Base-by-base conservation (phyloP, 73 alveolate genomes). In the Paramecium bursaria region DNA sequence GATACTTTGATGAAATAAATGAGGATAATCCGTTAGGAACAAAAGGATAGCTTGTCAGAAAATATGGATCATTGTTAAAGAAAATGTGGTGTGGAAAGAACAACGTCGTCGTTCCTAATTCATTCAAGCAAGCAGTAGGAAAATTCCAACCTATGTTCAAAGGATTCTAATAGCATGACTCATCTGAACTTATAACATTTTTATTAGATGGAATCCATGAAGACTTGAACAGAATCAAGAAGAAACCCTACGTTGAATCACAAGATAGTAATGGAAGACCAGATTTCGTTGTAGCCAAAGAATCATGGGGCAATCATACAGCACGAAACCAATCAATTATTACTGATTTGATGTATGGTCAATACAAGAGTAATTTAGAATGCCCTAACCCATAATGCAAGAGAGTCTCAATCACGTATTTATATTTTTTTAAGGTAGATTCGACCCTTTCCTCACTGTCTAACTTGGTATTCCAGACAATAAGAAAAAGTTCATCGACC, bases 381-480 rank as follows among this genome's bases (percentile, higher is more conserved):
- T 97, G 99, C 90, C 96, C 98, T 23, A 48, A 86, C n/a, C n/a
- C n/a, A n/a, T n/a, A n/a, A n/a, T 97, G 99, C 74, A 54, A 74
- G 14, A 92, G 86, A 48, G 80, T 91, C 14, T 92, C 98, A 13
- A 91, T 94, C n/a, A 93, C 99, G n/a, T n/a, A n/a, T n/a, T n/a
- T n/a, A n/a, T n/a, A n/a, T n/a, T n/a, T n/a, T n/a, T n/a, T n/a
- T n/a, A n/a, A n/a, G n/a, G n/a, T n/a, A n/a, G n/a, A 6, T 97
- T 95, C 87, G 99, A 97, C 79, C 97, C 99, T 15, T 97, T 79
- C 92, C 85, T 91, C 92, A 89, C 87, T 76, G 74, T 96, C 19
- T 90, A 97, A 10, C 89, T 97, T 54, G 97, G 98, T 51, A 95
- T 97, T 42, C 99, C 99, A 5, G 61, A 85, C 44, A 47, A 54